These are phyloP conservation scores for Groenewaldozyma auringiensis DNA, from an alignment of 1,139 yeast species.

Conservation along the genomic window DNA sequence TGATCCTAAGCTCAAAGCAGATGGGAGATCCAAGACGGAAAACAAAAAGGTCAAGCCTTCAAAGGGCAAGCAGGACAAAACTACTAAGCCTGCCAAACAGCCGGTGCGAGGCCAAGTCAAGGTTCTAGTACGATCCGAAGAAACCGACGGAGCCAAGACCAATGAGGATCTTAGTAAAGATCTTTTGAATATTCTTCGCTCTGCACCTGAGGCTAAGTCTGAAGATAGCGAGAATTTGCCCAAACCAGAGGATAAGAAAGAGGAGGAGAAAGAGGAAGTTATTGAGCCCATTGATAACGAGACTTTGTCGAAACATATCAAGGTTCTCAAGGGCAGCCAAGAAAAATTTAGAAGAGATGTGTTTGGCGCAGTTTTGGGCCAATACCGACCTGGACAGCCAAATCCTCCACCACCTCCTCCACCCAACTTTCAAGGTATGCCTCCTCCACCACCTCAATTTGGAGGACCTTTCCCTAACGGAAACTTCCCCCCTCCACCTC, in stretches of 20 bases:
- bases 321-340: slow-evolving; percentile 33
- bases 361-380: slow-evolving; percentile 37
- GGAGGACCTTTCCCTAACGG: background rate
- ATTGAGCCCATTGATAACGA: slow-evolving; percentile 20
- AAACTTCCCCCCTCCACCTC: slow-evolving; percentile 12
- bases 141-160: slow-evolving; percentile 7
- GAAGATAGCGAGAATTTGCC: slow-evolving; percentile 5
- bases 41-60: background rate
- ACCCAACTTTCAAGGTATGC: slow-evolving; percentile 9
- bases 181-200: slow-evolving; percentile 36
- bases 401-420: slow-evolving; percentile 29
- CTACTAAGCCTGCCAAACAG: slow-evolving; percentile 1
- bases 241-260: slow-evolving; percentile 6
- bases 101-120: slow-evolving; percentile 1
- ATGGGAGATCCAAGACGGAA: background rate
- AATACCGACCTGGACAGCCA: slow-evolving; percentile 27
- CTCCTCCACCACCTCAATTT: background rate
- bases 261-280: slow-evolving; percentile 4
- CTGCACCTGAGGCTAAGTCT: slow-evolving; percentile 18
- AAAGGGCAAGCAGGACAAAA: slow-evolving; percentile 1
- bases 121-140: background rate
- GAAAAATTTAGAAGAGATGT: slow-evolving; percentile 36
- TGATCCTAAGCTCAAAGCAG: background rate
- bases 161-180: slow-evolving; percentile 30
- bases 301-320: slow-evolving; percentile 29